These are phyloP conservation scores for Didymella exigua DNA, from an alignment of 2,329 filamentous ascomycete species.

Conservation along the genomic window DNA sequence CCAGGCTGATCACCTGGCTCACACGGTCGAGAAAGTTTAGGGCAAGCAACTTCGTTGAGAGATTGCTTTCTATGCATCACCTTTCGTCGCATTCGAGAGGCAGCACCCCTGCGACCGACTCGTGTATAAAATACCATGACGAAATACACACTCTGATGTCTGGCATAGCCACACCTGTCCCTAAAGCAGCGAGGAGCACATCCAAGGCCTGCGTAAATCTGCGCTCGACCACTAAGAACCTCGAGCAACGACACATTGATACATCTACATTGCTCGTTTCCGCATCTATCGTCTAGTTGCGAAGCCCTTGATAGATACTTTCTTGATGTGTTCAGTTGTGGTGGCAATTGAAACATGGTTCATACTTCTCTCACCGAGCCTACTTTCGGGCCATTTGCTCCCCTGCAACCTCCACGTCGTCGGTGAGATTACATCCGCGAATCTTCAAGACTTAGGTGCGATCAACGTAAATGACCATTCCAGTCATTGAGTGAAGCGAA, in stretches of 20 bases:
- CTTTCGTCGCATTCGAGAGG: not conserved
- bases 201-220: not conserved
- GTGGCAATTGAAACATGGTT: conserved; percentile 12
- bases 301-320: not conserved
- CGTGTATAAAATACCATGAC: not conserved
- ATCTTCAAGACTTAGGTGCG: not conserved
- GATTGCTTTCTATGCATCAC: conserved; percentile 3
- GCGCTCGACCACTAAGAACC: not conserved
- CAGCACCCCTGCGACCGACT: conserved; percentile 5
- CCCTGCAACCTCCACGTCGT: not conserved
- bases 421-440: too few relatives aligned
- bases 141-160: not conserved
- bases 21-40: conserved; percentile 16
- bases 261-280: not conserved
- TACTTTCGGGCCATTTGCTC: not conserved
- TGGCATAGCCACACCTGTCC: not conserved
- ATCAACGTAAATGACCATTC: not conserved
- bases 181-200: conserved; percentile 1
- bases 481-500: not conserved
- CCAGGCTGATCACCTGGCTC: conserved; percentile 6
- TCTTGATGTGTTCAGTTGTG: not conserved
- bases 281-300: not conserved
- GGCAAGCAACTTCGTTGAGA: not conserved
- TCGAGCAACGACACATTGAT: not conserved
- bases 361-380: not conserved